These are phyloP conservation scores for Lachancea fermentati DNA, from an alignment of 805 yeast genomes.

Conservation along the genomic window DNA sequence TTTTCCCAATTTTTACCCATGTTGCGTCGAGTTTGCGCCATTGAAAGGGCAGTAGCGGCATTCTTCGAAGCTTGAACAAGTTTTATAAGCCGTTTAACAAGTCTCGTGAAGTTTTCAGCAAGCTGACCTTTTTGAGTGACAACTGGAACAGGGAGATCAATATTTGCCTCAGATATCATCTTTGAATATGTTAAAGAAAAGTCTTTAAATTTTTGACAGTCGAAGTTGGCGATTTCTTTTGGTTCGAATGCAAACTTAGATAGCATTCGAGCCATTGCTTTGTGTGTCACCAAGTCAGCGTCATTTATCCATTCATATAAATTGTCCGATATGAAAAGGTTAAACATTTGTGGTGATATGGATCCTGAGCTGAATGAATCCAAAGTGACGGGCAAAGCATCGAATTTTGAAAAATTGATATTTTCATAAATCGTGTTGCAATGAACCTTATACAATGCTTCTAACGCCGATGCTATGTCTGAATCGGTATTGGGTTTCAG, in stretches of 20 bases:
- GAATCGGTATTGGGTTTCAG: conserved; percentile 42
- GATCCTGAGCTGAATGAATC: conserved; percentile 45
- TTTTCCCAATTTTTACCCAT: conserved; percentile 57
- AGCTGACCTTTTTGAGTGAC: conserved; percentile 46
- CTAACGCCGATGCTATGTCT: conserved; percentile 58
- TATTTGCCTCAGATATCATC: conserved; percentile 36
- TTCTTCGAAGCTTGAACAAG: conserved; percentile 48
- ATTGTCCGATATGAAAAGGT: conserved; percentile 45
- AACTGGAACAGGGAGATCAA: conserved; percentile 47
- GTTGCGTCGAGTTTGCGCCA: conserved; percentile 17
- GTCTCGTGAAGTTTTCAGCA: conserved; percentile 47
- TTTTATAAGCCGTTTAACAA: conserved; percentile 50
- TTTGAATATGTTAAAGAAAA: conserved; percentile 45
- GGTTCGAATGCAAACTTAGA: conserved; percentile 53
- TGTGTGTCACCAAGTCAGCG: conserved; percentile 63
- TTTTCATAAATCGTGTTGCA: conserved; percentile 61
- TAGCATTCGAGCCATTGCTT: conserved; percentile 49
- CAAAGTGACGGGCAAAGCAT: conserved; percentile 50
- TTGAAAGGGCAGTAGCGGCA: conserved; percentile 42
- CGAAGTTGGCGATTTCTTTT: conserved; percentile 48
- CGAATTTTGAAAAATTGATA: conserved; percentile 61
- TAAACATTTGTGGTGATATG: conserved; percentile 58
- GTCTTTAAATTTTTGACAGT: conserved; percentile 48
- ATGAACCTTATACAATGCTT: conserved; percentile 56
- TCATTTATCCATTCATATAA: conserved; percentile 57